phyloP scores from a whole-genome alignment of 2,329 filamentous ascomycete species.

The Trichoderma brevicompactum region DNA sequence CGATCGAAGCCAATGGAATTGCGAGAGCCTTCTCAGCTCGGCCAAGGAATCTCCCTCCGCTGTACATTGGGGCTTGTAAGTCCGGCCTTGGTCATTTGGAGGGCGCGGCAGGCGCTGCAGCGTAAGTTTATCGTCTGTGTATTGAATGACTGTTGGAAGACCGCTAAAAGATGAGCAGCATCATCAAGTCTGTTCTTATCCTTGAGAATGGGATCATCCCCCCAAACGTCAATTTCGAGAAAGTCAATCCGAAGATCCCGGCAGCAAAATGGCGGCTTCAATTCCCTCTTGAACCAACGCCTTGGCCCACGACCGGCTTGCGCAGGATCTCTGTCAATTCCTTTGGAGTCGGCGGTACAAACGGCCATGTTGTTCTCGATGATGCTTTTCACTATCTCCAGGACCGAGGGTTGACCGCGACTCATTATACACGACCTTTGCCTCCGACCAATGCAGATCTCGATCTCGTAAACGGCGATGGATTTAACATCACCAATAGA shows the following conservation, averaged over 20 bases:
- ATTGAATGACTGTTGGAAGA: constrained; percentile 10
- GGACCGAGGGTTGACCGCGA: neutral
- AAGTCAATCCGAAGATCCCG: constrained; percentile 18
- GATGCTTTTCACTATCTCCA: constrained; percentile 25
- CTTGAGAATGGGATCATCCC: constrained; percentile 26
- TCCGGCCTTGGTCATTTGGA: constrained; percentile 23
- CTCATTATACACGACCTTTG: constrained; percentile 7
- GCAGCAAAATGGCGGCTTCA: constrained; percentile 29
- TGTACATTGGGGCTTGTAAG: constrained; percentile 20
- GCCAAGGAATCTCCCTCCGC: constrained; percentile 10
- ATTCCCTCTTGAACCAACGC: constrained; percentile 40
- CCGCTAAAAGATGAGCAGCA: constrained; percentile 3
- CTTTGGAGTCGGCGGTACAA: constrained; percentile 55
- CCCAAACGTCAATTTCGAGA: constrained; percentile 12
- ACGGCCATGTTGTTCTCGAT: constrained; percentile 51
- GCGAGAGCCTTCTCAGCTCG: constrained; percentile 24
- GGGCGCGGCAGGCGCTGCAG: constrained; percentile 22
- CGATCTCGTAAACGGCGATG: no score
- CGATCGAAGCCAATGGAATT: constrained; percentile 31
- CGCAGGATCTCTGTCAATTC: constrained; percentile 51
- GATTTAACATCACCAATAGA: no score
- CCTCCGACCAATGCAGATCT: constrained; percentile 9
- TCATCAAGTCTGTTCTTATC: constrained; percentile 20
- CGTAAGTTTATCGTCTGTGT: constrained; percentile 13
- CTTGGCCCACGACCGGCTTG: constrained; percentile 44